Evolutionary conservation across 108 stramenopile genomes (phyloP).

Genomic region (Skeletonema marinoi): DNA sequence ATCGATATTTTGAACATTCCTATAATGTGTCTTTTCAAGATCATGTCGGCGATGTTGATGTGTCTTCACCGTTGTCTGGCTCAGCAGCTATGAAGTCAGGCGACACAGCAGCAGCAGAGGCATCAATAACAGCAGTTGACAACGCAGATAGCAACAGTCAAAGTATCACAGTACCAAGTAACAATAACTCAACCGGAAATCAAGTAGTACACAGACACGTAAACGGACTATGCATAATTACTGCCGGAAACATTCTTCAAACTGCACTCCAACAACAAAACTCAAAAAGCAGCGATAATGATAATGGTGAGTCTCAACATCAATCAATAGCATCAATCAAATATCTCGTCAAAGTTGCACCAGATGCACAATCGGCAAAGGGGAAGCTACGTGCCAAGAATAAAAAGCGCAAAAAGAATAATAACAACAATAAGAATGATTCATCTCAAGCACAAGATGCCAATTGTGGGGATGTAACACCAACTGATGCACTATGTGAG

Average conservation of each 20-base stretch:
- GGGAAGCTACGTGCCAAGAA: conserved; percentile 35
- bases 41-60: background rate
- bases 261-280: background rate
- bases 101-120: background rate
- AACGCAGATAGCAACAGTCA: background rate
- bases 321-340: conserved; percentile 12
- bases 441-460: background rate
- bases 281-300: background rate
- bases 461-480: conserved; percentile 44
- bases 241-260: conserved; percentile 51
- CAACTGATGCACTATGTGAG: conserved; percentile 32
- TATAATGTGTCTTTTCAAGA: conserved; percentile 11
- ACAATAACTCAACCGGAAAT: background rate
- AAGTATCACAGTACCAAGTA: background rate
- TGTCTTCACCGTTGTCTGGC: background rate
- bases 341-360: conserved; percentile 26
- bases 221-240: conserved; percentile 78
- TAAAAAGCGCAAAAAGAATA: conserved; percentile 10
- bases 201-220: conserved; percentile 73
- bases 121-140: background rate
- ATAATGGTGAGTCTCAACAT: background rate
- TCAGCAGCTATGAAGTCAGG: background rate
- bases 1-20: conserved; percentile 45
- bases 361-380: conserved; percentile 49
- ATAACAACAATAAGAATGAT: background rate